Evolutionary conservation across 192 early-diverging fungal species (phyloP).

Genomic region (Coemansia sp.): DNA sequence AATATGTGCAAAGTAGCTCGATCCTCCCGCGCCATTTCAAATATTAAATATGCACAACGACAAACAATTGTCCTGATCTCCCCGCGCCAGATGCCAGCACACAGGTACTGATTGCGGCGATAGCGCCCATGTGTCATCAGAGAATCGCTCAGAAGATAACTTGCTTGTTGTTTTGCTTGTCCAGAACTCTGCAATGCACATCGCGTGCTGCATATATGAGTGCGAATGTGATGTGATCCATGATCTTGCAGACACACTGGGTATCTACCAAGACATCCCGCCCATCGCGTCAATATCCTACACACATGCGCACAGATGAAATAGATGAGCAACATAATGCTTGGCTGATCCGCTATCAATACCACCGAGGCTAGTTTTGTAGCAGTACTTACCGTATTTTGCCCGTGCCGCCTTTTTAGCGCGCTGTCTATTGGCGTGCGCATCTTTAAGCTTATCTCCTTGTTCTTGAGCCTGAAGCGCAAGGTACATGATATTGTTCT

Average conservation of each 20-base stretch:
- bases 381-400: constrained; percentile 59
- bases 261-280: neutral
- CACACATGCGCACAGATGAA: neutral
- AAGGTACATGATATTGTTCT: constrained; percentile 78
- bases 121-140: neutral
- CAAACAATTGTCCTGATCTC: neutral
- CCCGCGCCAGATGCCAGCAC: neutral
- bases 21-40: neutral
- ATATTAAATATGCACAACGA: neutral
- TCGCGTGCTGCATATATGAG: neutral
- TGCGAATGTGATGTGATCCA: neutral
- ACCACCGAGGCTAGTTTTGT: neutral
- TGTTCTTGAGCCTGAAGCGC: constrained; percentile 73
- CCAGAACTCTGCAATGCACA: neutral
- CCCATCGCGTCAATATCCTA: neutral
- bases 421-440: constrained; percentile 59
- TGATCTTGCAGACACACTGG: neutral
- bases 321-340: neutral
- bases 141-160: neutral
- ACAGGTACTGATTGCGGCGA: neutral
- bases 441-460: constrained; percentile 61
- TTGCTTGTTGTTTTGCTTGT: neutral
- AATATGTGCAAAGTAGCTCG: neutral
- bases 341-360: neutral
- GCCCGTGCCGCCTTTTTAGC: constrained; percentile 65